Percentiles rank a stretch among this genome's conserved stretches.
phyloP scores from a whole-genome alignment of 1,284 basidiomycete genomes.

The Lentinula novae-zelandiae region DNA sequence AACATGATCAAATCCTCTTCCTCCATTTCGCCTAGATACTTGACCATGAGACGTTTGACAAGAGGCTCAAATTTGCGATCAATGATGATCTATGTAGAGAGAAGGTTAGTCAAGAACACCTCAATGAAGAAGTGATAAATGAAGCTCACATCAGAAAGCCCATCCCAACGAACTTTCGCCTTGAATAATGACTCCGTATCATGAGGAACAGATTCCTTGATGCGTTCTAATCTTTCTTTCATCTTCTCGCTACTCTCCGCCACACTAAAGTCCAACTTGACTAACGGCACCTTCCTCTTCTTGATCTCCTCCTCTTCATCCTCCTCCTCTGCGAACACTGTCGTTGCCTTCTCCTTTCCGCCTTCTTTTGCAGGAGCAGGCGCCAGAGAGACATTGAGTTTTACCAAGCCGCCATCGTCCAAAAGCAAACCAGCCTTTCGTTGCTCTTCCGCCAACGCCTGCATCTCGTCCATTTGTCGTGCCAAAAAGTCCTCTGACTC shows the following conservation, averaged over 20 bases:
- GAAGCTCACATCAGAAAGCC: slow-evolving; percentile 70
- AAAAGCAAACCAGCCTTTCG: slow-evolving; percentile 85
- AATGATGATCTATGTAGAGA: slow-evolving; percentile 53
- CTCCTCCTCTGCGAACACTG: slow-evolving; percentile 72
- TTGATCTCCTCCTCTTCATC: slow-evolving; percentile 81
- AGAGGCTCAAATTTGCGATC: slow-evolving; percentile 80
- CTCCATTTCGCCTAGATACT: slow-evolving; percentile 83
- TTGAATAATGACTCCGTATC: slow-evolving; percentile 77
- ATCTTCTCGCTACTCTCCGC: slow-evolving; percentile 74
- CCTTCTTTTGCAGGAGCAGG: slow-evolving; percentile 39
- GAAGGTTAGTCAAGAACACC: slow-evolving; percentile 11
- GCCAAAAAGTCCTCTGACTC: slow-evolving; percentile 89
- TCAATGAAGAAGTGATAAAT: background rate
- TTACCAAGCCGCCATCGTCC: slow-evolving; percentile 86
- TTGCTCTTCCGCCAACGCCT: slow-evolving; percentile 81
- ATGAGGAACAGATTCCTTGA: slow-evolving; percentile 64
- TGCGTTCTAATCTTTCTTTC: slow-evolving; percentile 73
- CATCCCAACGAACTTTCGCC: slow-evolving; percentile 82
- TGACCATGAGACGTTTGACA: slow-evolving; percentile 74
- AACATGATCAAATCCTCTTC: slow-evolving; percentile 90
- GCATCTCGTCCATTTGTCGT: slow-evolving; percentile 88
- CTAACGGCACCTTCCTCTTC: slow-evolving; percentile 76
- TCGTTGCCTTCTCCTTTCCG: slow-evolving; percentile 46
- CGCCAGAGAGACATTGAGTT: slow-evolving; percentile 70
- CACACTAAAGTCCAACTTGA: slow-evolving; percentile 82